A percentile compares a stretch with the other conserved stretches of the same genome.
These are phyloP conservation scores for Fusarium domesticum DNA, from an alignment of 2,329 filamentous ascomycete genomes.

Conservation along the genomic window DNA sequence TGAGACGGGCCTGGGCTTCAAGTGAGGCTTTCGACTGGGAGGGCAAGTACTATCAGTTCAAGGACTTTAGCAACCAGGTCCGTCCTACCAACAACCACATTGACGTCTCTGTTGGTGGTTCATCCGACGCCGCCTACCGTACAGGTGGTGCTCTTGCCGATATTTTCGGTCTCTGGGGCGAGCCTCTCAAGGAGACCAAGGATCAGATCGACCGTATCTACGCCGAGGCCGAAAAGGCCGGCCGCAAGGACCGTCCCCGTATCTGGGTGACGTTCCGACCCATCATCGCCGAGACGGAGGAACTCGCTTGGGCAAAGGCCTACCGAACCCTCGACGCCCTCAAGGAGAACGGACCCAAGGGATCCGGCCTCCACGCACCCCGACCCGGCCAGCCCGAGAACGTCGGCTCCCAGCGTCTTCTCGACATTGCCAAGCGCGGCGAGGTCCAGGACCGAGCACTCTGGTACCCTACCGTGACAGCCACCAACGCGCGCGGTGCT, in stretches of 20 bases:
- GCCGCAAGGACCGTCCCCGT: conserved; percentile 51
- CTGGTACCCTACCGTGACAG: conserved; percentile 63
- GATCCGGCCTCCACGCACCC: conserved; percentile 27
- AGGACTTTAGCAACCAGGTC: conserved; percentile 53
- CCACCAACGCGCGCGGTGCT: conserved; percentile 57
- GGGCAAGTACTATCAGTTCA: conserved; percentile 58
- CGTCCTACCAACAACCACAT: conserved; percentile 53
- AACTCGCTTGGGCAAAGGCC: conserved; percentile 60
- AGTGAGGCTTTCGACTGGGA: conserved; percentile 60
- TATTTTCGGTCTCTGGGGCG: conserved; percentile 63
- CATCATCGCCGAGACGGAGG: conserved; percentile 59
- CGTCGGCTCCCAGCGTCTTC: conserved; percentile 55
- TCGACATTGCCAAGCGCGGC: conserved; percentile 54
- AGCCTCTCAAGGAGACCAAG: conserved; percentile 61
- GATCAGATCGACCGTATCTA: conserved; percentile 61
- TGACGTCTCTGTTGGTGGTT: conserved; percentile 58
- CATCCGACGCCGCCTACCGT: conserved; percentile 57
- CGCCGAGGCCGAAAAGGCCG: conserved; percentile 55
- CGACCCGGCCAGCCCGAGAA: conserved; percentile 47
- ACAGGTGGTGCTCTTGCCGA: conserved; percentile 57
- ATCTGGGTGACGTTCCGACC: conserved; percentile 66
- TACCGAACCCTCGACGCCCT: conserved; percentile 53
- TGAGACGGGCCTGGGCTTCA: conserved; percentile 56
- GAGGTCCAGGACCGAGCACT: conserved; percentile 59
- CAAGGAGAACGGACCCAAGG: conserved; percentile 40